Base-by-base conservation (phyloP, 495 filamentous ascomycete genomes). In the Mytilinidion resinicola region DNA sequence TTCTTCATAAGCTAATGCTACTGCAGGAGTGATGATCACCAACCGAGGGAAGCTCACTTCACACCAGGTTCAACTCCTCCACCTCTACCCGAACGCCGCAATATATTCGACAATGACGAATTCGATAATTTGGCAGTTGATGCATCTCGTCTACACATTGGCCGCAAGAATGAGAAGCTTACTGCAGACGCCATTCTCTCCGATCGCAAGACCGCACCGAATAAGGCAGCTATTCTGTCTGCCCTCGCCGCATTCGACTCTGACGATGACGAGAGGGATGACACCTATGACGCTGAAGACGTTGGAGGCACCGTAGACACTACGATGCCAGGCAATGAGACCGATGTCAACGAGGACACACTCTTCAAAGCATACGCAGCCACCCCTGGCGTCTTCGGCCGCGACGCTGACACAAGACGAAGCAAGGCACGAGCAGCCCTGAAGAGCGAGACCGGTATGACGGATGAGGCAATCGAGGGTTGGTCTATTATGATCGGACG, bases 231-330 rank as follows among this genome's bases (percentile, higher is more conserved):
- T 35, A 96, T 98, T 67, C 79, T 96, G 11, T 86, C 93, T 19
- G 93, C 93, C 0, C 83, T 98, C 10, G 88, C 90, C 10, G 82
- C 88, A 5, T 96, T 97, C 66, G 92, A 97, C 74, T 85, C 85
- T 0, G 93, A 96, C 63, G 92, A 96, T 67, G 93, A 98, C 73
- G 93, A 98, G 74, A 85, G 90, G 36, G 93, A 98, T 73, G 93
- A 98, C 67, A 97, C 93, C 1, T 98, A 98, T 72, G 93, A 98
- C 64, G 79, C 84, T 9, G 87, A 81, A 41, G 93, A 97, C 63
- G 90, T 96, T 6, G 93, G 93, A 54, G 89, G 91, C 10, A 88
- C 88, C 3, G 82, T 96, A 9, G 88, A 95, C 55, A 67, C 73
- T 19, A 70, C 78, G 36, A 71, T 74, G 9, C 64, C 78, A 59